Conservation (phyloP, 768 basidiomycete species). For the Scleroderma bovista region DNA sequence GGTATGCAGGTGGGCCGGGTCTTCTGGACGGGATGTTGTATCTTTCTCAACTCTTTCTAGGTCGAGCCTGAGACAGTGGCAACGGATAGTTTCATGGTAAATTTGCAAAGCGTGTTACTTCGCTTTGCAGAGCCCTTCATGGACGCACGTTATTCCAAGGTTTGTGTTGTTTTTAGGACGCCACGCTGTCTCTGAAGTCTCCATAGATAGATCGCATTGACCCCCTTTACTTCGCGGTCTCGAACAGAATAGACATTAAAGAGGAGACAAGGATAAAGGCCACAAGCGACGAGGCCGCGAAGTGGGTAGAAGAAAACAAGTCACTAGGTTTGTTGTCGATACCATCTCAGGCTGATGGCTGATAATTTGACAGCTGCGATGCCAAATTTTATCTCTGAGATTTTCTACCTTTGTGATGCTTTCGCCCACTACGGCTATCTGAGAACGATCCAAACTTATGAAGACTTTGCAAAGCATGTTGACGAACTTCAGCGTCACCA, state of each 20-base stretch:
- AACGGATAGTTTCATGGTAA: constrained; percentile 90
- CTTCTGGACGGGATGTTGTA: not conserved
- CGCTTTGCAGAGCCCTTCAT: constrained; percentile 93
- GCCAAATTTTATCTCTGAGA: constrained; percentile 91
- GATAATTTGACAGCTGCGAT: constrained; percentile 38
- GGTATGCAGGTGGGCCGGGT: constrained; percentile 74
- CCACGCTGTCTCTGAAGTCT: constrained; percentile 3
- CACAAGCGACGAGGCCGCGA: constrained; percentile 76
- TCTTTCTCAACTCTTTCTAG: constrained; percentile 28
- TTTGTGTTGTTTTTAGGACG: constrained; percentile 20
- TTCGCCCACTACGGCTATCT: constrained; percentile 88
- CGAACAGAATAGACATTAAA: constrained; percentile 63
- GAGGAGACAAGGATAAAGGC: constrained; percentile 96
- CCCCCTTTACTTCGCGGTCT: constrained; percentile 68
- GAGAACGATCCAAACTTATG: constrained; percentile 72
- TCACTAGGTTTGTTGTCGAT: constrained; percentile 35
- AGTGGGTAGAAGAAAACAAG: constrained; percentile 57
- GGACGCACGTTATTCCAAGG: constrained; percentile 87
- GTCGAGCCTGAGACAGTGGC: constrained; percentile 85
- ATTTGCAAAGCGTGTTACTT: constrained; percentile 76
- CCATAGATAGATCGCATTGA: constrained; percentile 88
- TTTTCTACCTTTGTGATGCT: constrained; percentile 85
- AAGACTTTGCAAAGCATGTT: constrained; percentile 65
- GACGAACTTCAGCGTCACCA: constrained; percentile 75
- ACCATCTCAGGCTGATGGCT: not conserved